phyloP scores from a whole-genome alignment of 257 asterid species.

The Perilla frutescens region DNA sequence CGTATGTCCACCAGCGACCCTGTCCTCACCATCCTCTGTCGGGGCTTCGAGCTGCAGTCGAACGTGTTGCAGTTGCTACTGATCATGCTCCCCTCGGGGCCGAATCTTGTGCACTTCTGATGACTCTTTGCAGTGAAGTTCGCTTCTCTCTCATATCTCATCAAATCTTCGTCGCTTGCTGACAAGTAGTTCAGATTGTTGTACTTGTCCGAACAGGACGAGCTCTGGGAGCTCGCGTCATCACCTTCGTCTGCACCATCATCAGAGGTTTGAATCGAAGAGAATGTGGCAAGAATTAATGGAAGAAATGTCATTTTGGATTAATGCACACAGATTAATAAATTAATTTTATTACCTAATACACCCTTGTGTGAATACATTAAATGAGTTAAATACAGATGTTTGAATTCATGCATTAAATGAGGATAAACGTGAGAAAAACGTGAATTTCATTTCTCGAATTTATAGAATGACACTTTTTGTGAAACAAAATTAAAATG shows the following conservation, averaged over 20 bases:
- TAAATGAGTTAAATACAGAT: too few species aligned
- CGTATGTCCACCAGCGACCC: constrained; percentile 65
- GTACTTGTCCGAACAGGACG: constrained; percentile 51
- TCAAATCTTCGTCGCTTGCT: constrained; percentile 37
- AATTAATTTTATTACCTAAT: too few species aligned
- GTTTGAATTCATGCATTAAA: too few species aligned
- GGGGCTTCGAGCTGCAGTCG: constrained; percentile 24
- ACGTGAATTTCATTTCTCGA: too few species aligned
- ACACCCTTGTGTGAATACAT: too few species aligned
- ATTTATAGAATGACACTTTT: too few species aligned
- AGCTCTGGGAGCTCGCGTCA: constrained; percentile 63
- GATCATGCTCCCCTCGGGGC: constrained; percentile 45
- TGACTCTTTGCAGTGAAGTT: constrained; percentile 23
- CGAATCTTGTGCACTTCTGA: constrained; percentile 57
- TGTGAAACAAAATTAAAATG: too few species aligned
- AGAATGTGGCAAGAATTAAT: too few species aligned
- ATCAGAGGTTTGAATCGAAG: background rate
- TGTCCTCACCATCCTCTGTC: constrained; percentile 46
- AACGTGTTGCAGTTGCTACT: constrained; percentile 12
- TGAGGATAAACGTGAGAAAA: too few species aligned
- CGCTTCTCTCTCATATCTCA: constrained; percentile 28
- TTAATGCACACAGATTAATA: too few species aligned
- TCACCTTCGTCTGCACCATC: constrained; percentile 55
- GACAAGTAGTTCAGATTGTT: constrained; percentile 45
- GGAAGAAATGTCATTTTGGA: too few species aligned